Evolutionary conservation across 2,329 filamentous ascomycete genomes (phyloP).

Genomic region (Karstenula rhodostoma): DNA sequence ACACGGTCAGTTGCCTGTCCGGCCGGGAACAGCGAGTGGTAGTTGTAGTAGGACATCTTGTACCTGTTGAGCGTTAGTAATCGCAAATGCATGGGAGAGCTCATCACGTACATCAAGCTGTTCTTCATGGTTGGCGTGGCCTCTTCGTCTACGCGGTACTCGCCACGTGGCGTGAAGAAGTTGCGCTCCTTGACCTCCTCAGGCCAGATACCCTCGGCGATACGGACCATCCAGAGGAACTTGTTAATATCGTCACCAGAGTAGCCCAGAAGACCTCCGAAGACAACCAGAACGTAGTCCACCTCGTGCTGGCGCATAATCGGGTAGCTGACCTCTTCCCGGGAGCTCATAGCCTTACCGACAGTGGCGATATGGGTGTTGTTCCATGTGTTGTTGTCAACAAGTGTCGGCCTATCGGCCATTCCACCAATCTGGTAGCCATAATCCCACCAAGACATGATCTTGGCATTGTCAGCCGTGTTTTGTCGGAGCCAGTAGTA

Average conservation of each 20-base stretch:
- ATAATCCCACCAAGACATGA: conserved; percentile 99
- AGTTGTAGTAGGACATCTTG: conserved; percentile 99
- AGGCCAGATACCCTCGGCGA: conserved; percentile 99
- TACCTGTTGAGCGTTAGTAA: conserved; percentile 70
- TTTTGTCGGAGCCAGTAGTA: conserved; percentile 99
- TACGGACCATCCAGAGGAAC: conserved; percentile 99
- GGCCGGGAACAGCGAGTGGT: conserved; percentile 85
- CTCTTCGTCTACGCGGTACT: conserved; percentile 92
- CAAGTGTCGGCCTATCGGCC: conserved; percentile 94
- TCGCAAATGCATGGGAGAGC: neutral
- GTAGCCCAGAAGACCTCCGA: conserved; percentile 94
- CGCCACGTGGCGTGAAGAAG: conserved; percentile 92
- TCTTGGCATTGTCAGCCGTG: conserved; percentile 91
- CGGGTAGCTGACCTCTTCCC: conserved; percentile 97
- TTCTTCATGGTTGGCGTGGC: conserved; percentile 98
- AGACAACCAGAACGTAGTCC: conserved; percentile 97
- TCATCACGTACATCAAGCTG: conserved; percentile 85
- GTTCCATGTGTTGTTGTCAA: conserved; percentile 99
- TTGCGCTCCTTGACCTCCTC: conserved; percentile 97
- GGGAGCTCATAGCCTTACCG: conserved; percentile 97
- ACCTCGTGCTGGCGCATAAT: conserved; percentile 99
- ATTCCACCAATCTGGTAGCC: conserved; percentile 99
- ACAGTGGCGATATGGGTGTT: conserved; percentile 99
- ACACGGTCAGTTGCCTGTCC: conserved; percentile 93
- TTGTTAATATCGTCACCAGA: conserved; percentile 99